These are phyloP conservation scores for Tricholoma flavovirens DNA, from an alignment of 768 basidiomycete species.

Conservation along the genomic window DNA sequence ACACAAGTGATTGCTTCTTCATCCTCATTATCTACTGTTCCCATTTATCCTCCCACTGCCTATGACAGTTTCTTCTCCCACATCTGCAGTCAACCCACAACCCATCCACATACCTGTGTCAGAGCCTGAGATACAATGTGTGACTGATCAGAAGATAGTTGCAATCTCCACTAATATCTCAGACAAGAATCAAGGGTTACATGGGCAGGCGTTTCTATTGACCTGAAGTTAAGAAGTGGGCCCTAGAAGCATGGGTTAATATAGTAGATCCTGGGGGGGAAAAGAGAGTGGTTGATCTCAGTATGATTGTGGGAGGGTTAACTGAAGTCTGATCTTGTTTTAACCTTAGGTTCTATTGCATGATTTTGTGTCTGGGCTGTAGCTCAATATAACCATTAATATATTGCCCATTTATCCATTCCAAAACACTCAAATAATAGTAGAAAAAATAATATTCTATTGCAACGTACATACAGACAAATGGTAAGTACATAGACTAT, in stretches of 20 bases:
- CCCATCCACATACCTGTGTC: no score
- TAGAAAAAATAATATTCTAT: no score
- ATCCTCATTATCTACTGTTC: background rate
- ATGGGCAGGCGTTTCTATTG: background rate
- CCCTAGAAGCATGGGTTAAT: background rate
- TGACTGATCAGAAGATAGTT: no score
- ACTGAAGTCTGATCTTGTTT: background rate
- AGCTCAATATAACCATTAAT: no score
- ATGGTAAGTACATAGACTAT: no score
- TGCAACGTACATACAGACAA: no score
- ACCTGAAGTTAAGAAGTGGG: background rate
- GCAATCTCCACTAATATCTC: no score
- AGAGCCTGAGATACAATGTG: no score
- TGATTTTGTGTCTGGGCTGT: no score
- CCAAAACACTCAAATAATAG: no score
- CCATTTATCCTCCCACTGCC: background rate
- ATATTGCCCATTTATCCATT: no score
- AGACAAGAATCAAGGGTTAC: no score
- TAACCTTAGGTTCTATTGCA: background rate
- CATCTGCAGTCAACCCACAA: background rate
- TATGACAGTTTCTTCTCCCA: background rate
- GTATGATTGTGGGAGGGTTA: background rate
- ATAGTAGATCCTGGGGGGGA: background rate
- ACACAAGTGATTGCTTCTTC: background rate
- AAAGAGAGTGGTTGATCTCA: background rate